Evolutionary conservation across 2,329 filamentous ascomycete genomes (phyloP).

Genomic region (Dothistroma septosporum): DNA sequence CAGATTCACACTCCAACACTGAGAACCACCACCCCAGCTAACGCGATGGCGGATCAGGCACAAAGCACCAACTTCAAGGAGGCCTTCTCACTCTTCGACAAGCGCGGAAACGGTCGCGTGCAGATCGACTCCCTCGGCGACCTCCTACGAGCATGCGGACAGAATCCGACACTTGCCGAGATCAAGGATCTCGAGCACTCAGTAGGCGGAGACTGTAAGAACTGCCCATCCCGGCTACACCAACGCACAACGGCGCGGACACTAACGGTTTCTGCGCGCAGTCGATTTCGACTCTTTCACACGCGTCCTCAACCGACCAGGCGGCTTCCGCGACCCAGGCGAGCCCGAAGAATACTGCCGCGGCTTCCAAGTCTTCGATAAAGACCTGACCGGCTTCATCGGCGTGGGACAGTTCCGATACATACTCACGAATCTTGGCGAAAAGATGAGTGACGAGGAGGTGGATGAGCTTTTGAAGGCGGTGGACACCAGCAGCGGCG

Average conservation of each 20-base stretch:
- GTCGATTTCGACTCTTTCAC: constrained; percentile 98
- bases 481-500: constrained; percentile 89
- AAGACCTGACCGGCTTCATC: constrained; percentile 97
- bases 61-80: constrained; percentile 99
- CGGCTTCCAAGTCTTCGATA: constrained; percentile 98
- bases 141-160: constrained; percentile 89
- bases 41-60: constrained; percentile 48
- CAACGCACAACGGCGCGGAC: background rate
- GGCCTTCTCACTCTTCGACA: constrained; percentile 99
- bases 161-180: constrained; percentile 94
- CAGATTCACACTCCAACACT: background rate
- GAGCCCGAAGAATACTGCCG: constrained; percentile 98
- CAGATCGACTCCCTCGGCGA: constrained; percentile 82
- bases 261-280: constrained; percentile 38
- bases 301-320: constrained; percentile 93
- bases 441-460: constrained; percentile 99
- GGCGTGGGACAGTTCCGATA: constrained; percentile 97
- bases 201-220: constrained; percentile 86
- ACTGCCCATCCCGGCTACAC: background rate
- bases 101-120: constrained; percentile 94
- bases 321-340: constrained; percentile 95
- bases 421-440: constrained; percentile 91
- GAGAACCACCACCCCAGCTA: background rate
- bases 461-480: constrained; percentile 98
- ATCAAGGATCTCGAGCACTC: constrained; percentile 88